Percentiles rank a stretch among this genome's conserved stretches.
Evolutionary conservation across 2,329 filamentous ascomycete species (phyloP).

Genomic region (Venturia asperata): DNA sequence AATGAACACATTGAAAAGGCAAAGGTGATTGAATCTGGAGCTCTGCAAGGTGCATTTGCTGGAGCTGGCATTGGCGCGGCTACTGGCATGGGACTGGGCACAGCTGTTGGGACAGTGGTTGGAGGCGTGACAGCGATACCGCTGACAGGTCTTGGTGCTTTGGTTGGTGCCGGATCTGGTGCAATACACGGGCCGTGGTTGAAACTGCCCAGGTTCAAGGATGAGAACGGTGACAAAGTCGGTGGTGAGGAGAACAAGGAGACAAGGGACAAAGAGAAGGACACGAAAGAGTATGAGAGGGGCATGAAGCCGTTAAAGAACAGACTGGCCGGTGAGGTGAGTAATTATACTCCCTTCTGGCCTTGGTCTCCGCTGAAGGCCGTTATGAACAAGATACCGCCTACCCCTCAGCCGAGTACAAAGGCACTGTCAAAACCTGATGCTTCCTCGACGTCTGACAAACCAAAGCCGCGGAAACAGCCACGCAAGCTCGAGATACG

Average conservation of each 20-base stretch:
- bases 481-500: conserved; percentile 8
- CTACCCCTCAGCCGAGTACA: conserved; percentile 1
- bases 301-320: conserved; percentile 12
- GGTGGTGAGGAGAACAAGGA: conserved; percentile 20
- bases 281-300: conserved; percentile 18
- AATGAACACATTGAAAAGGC: conserved; percentile 27
- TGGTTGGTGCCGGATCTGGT: conserved; percentile 37
- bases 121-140: conserved; percentile 36
- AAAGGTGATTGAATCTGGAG: conserved; percentile 25
- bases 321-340: conserved; percentile 12
- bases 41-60: conserved; percentile 36
- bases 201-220: conserved; percentile 27
- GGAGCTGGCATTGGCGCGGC: conserved; percentile 39
- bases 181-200: conserved; percentile 39
- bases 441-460: not conserved
- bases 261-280: conserved; percentile 17
- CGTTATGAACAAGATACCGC: conserved; percentile 6
- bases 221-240: conserved; percentile 23
- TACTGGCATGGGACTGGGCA: conserved; percentile 36
- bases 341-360: conserved; percentile 14
- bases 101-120: conserved; percentile 36
- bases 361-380: conserved; percentile 12
- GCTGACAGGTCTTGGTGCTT: conserved; percentile 33
- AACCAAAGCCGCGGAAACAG: not conserved
- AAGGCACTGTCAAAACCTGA: not conserved